A percentile compares a stretch with the other conserved stretches of the same genome.
Conservation (phyloP, 2,329 filamentous ascomycete species). For the Lojkania enalia region DNA sequence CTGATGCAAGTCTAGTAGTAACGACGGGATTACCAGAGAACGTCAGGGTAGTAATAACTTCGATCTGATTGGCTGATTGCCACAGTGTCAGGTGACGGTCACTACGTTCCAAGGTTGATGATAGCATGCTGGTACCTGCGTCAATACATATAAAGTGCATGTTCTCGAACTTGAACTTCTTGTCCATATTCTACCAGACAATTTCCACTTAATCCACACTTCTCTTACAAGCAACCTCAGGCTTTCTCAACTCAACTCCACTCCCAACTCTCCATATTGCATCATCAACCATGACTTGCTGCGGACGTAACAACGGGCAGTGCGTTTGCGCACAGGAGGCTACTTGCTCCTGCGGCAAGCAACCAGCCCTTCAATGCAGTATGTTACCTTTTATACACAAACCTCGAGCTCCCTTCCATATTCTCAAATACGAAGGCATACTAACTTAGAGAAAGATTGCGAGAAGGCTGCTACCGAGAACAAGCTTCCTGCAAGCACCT, state of each 20-base stretch:
- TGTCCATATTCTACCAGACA: no score
- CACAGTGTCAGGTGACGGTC: neutral
- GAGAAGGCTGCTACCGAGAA: conserved; percentile 78
- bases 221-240: neutral
- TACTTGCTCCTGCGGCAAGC: conserved; percentile 85
- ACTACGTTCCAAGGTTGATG: no score
- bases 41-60: neutral
- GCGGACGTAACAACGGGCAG: conserved; percentile 58
- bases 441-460: conserved; percentile 64
- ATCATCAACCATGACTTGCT: conserved; percentile 56
- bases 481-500: conserved; percentile 66
- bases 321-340: conserved; percentile 63
- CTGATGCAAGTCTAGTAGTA: neutral
- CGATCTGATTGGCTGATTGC: neutral
- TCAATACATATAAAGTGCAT: neutral
- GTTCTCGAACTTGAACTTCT: no score
- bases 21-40: neutral
- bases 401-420: conserved; percentile 10
- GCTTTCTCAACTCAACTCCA: neutral
- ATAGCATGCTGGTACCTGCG: neutral
- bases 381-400: conserved; percentile 30
- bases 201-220: no score
- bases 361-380: conserved; percentile 81
- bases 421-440: neutral
- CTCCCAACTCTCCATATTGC: neutral